Base-by-base conservation (phyloP, 768 basidiomycete species). In the Podaxis sp. region DNA sequence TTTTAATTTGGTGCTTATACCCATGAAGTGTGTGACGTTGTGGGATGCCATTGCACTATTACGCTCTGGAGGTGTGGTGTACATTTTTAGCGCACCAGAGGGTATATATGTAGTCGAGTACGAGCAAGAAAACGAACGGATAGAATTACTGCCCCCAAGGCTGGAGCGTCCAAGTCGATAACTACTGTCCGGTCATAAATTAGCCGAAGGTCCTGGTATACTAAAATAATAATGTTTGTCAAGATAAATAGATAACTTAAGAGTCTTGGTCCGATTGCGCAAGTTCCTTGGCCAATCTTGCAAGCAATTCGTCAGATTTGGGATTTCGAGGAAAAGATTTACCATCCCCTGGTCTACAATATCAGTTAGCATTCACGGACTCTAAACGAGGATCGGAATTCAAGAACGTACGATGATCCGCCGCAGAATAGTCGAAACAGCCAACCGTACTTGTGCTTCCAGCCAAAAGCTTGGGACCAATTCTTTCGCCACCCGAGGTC, bases 401-500 rank as follows among this genome's bases (percentile, higher is more conserved):
- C 22, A 56, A 53, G 26, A 22, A 78, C 87, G 75, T 69, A 91
- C 90, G 85, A 80, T 36, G 80, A 76, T 51, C 89, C 92, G 3
- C 91, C 92, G 64, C 76, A 82, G 64, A 84, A 72, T 2, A 90
- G 44, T 38, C 86, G 80, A 52, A 75, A 70, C 3, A 84, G 61
- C 84, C 84, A 88, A 3, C 84, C 84, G 65, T 75, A 76, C 63
- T 75, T 79, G 38, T 69, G 77, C 42, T 74, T 78, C 81, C 81
- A 87, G 9, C 89, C 90, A 63, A 92, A 80, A 2, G 86, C 85
- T 70, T 91, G 88, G 17, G 70, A 75, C 82, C 87, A 87, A 65
- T 95, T 95, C 65, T 74, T 80, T 52, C 80, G 77, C 84, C 86
- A 89, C 11, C 93, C 92, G 4, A 95, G 66, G 68, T 93, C 85